phyloP scores from a whole-genome alignment of 371 early-diverging fungal species.

The Neoconidiobolus thromboides region DNA sequence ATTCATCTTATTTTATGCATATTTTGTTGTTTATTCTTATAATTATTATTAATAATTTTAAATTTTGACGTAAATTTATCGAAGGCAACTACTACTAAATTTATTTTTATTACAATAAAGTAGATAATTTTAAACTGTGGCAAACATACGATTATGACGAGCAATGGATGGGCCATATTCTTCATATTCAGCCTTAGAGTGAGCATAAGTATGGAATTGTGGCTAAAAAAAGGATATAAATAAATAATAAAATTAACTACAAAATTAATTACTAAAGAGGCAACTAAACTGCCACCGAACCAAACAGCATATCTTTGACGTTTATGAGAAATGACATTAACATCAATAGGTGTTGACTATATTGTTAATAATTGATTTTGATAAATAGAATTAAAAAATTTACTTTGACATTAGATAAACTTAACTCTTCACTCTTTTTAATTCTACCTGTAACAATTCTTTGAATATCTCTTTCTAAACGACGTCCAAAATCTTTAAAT shows the following conservation, averaged over 20 bases:
- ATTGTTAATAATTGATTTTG: slow-evolving; percentile 10
- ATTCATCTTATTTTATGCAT: no score
- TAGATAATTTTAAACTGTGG: slow-evolving; percentile 4
- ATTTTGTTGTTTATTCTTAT: no score
- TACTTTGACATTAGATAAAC: slow-evolving; percentile 40
- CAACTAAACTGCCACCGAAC: slow-evolving; percentile 91
- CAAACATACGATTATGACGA: slow-evolving; percentile 82
- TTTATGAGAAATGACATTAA: slow-evolving; percentile 93
- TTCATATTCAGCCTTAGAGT: slow-evolving; percentile 96
- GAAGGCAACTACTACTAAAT: no score
- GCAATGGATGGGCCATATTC: slow-evolving; percentile 92
- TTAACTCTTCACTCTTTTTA: slow-evolving; percentile 41
- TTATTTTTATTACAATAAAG: background rate
- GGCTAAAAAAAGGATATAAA: slow-evolving; percentile 19
- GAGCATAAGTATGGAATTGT: slow-evolving; percentile 82
- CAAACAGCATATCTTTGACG: slow-evolving; percentile 96
- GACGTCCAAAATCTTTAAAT: slow-evolving; percentile 90
- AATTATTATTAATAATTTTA: no score
- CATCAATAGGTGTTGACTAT: slow-evolving; percentile 69
- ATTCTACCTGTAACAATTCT: slow-evolving; percentile 69
- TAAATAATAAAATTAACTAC: background rate
- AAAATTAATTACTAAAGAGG: slow-evolving; percentile 46
- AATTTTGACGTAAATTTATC: no score
- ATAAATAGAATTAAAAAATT: background rate
- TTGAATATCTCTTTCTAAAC: slow-evolving; percentile 88